phyloP scores from a whole-genome alignment of 1,284 basidiomycete species.

The Microbotryum silenes-acaulis region DNA sequence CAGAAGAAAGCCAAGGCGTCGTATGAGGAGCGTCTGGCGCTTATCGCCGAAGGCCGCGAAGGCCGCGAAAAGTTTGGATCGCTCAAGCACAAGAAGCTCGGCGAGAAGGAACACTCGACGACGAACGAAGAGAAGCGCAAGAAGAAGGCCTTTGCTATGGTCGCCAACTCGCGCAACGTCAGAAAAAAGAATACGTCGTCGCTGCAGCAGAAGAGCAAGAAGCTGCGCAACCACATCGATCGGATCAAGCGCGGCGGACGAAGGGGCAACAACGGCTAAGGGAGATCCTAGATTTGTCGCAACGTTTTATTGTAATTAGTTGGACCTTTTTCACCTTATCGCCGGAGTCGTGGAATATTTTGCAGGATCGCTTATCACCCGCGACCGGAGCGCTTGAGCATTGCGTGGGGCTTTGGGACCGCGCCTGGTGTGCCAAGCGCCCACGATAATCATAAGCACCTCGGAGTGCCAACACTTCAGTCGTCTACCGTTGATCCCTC shows the following conservation, averaged over 20 bases:
- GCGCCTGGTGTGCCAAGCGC: neutral
- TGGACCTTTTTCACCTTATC: neutral
- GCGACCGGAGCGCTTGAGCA: neutral
- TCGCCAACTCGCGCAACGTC: constrained; percentile 20
- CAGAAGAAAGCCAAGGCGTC: constrained; percentile 89
- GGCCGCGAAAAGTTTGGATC: constrained; percentile 92
- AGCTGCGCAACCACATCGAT: constrained; percentile 26
- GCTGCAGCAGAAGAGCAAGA: constrained; percentile 26
- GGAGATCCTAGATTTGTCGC: neutral
- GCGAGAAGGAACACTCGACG: constrained; percentile 34
- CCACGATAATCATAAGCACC: neutral
- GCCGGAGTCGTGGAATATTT: neutral
- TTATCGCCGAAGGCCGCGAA: constrained; percentile 85
- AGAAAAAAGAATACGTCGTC: constrained; percentile 16
- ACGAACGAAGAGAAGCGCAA: constrained; percentile 75
- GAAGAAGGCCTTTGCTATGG: constrained; percentile 44
- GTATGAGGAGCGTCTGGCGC: constrained; percentile 89
- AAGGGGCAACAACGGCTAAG: constrained; percentile 10
- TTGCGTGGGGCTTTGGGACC: neutral
- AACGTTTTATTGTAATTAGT: too few relatives aligned
- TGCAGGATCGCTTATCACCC: neutral
- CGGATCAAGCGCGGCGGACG: constrained; percentile 18
- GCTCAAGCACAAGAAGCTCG: constrained; percentile 39
- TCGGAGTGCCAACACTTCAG: too few relatives aligned
- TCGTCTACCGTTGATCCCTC: too few relatives aligned